Percentiles rank a stretch among this genome's conserved stretches.
phyloP scores from a whole-genome alignment of 129 eudicot species.

The Saposhnikovia divaricata region DNA sequence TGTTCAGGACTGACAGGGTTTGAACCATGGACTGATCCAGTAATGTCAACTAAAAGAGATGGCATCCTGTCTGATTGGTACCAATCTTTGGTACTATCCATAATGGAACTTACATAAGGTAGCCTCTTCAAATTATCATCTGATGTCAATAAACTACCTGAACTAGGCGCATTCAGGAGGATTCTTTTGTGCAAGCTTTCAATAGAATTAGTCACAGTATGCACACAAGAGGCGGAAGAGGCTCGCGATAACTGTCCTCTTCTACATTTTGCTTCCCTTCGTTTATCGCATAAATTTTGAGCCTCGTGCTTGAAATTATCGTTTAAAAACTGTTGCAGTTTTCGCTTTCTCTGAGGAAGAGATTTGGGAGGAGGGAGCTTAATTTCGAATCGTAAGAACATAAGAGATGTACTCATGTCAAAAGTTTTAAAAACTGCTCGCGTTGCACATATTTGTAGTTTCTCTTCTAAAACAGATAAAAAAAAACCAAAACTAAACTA shows the following conservation, averaged over 20 bases:
- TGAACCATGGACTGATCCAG: slow-evolving; percentile 32
- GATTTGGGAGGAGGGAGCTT: background rate
- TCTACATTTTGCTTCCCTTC: slow-evolving; percentile 3
- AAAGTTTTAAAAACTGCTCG: background rate
- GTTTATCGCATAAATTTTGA: slow-evolving; percentile 7
- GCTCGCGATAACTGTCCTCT: slow-evolving; percentile 20
- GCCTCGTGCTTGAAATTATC: slow-evolving; percentile 20
- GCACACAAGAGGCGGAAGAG: slow-evolving; percentile 28
- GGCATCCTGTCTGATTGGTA: slow-evolving; percentile 3
- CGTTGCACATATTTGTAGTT: background rate
- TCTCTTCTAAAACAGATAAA: too few relatives aligned
- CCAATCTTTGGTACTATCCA: slow-evolving; percentile 2
- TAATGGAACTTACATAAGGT: slow-evolving; percentile 10
- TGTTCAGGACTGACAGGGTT: slow-evolving; percentile 20
- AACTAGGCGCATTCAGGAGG: slow-evolving; percentile 11
- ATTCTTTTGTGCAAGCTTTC: slow-evolving; percentile 9
- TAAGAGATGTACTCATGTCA: background rate
- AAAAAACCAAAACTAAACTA: background rate
- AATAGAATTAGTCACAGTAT: slow-evolving; percentile 10
- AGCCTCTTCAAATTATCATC: slow-evolving; percentile 18
- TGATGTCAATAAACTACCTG: slow-evolving; percentile 24
- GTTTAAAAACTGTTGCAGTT: slow-evolving; percentile 29
- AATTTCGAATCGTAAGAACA: background rate
- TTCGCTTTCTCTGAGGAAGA: slow-evolving; percentile 37
- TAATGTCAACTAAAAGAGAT: slow-evolving; percentile 19